Base-by-base conservation (phyloP, 352 stramenopile genomes). In the Phytophthora tubulina region DNA sequence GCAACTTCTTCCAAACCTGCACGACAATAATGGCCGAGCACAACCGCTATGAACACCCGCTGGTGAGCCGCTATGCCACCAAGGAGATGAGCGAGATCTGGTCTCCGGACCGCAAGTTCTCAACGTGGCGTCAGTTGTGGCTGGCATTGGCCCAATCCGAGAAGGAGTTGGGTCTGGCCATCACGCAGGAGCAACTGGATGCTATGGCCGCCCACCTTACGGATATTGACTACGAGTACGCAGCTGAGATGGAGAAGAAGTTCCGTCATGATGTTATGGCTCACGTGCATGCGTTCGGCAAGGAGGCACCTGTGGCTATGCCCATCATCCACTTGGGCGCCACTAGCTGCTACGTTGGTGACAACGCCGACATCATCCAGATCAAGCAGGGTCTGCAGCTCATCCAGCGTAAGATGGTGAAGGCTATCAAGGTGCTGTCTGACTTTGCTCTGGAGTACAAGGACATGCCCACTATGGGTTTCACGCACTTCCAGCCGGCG, bases 201-300 rank as follows among this genome's bases (percentile, higher is more conserved):
- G 93, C 98, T 73, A 99, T 99, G 97, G 79, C 94, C 67, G 83
- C 81, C 21, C 89, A 99, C 72, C 75, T 99, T 35, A 94, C 96
- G 82, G 94, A 99, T 80, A 98, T 99, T 66, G 97, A 99, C 84
- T 99, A 99, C 81, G 94, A 97, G 56, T 97, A 98, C 79, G 98
- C 98, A 0, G 96, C 85, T 1, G 89, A 98, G 76, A 99, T 99
- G 91, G 98, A 99, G 80, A 93, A 94, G 57, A 98, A 99, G 77
- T 99, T 99, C 77, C 95, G 98, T 65, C 98, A 99, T 83, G 98
- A 99, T 77, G 98, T 99, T 58, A 99, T 99, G 98, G 97, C 96
- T 9, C 98, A 99, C 77, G 97, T 99, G 39, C 97, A 99, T 81
- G 90, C 97, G 30, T 99, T 99, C 83, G 98, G 98, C 67, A 97